Conservation (phyloP, 106 monocot genomes). For the Platanthera zijinensis region DNA sequence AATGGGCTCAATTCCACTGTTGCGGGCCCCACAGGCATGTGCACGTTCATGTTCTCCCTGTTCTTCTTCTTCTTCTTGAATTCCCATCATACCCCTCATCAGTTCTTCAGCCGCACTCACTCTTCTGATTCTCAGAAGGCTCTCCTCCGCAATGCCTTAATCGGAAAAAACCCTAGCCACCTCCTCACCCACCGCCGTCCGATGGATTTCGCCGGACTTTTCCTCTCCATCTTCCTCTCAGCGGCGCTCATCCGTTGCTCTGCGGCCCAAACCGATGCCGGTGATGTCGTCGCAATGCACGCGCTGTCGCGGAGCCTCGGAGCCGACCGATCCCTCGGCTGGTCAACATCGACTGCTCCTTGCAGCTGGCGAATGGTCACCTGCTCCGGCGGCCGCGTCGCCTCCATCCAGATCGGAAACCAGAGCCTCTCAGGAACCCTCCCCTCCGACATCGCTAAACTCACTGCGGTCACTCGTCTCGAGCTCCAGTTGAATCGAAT, state of each 20-base stretch:
- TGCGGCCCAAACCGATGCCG: conserved; percentile 10
- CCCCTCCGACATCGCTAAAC: conserved; percentile 22
- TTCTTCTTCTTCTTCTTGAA: too few species aligned
- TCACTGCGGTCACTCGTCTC: conserved; percentile 45
- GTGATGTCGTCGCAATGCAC: conserved; percentile 34
- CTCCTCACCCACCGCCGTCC: too few species aligned
- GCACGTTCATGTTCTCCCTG: too few species aligned
- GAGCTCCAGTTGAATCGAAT: conserved; percentile 43
- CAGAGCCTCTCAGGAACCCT: conserved; percentile 30
- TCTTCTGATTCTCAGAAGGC: too few species aligned
- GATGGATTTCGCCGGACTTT: too few species aligned
- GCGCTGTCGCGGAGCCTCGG: conserved; percentile 21
- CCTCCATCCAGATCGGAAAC: conserved; percentile 51
- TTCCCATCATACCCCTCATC: too few species aligned
- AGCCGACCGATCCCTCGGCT: conserved; percentile 7
- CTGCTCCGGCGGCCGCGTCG: conserved; percentile 35
- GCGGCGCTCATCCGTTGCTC: background rate
- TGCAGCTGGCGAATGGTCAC: conserved; percentile 41
- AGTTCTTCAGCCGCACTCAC: too few species aligned
- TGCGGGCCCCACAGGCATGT: too few species aligned
- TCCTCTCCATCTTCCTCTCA: too few species aligned
- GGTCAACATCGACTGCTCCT: conserved; percentile 21
- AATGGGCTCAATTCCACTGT: too few species aligned
- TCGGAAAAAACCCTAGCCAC: too few species aligned
- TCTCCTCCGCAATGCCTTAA: too few species aligned